phyloP scores from a whole-genome alignment of 768 basidiomycete genomes.

The Trametes cinnabarina region DNA sequence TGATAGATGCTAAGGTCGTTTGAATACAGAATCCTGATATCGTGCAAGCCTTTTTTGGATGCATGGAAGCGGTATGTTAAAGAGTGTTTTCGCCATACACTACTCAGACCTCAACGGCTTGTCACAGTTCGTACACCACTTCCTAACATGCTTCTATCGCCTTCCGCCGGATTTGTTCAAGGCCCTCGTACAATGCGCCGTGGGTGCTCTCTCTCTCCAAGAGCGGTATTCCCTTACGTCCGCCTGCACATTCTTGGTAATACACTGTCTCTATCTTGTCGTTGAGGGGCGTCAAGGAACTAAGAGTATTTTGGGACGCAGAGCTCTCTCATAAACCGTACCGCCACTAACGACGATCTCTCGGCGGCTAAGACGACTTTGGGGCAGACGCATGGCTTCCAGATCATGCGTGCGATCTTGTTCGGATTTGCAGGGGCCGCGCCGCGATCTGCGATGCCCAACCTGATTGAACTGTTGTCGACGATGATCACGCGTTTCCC shows the following conservation, averaged over 20 bases:
- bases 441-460: conserved; percentile 78
- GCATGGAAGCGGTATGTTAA: conserved; percentile 69
- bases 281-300: background rate
- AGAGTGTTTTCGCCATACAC: background rate
- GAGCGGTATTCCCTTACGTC: conserved; percentile 85
- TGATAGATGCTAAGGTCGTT: background rate
- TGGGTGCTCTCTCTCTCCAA: conserved; percentile 65
- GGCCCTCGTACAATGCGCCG: conserved; percentile 67
- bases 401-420: conserved; percentile 71
- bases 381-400: conserved; percentile 53
- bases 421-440: conserved; percentile 81
- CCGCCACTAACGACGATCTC: conserved; percentile 61
- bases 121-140: conserved; percentile 51
- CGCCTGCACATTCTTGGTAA: conserved; percentile 78
- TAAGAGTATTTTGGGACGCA: conserved; percentile 28
- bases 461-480: conserved; percentile 80
- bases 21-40: conserved; percentile 79
- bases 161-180: conserved; percentile 63
- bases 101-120: background rate
- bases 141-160: conserved; percentile 56
- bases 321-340: conserved; percentile 66
- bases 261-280: conserved; percentile 26
- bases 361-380: conserved; percentile 52
- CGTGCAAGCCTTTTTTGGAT: conserved; percentile 85
- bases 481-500: conserved; percentile 59